phyloP scores from a whole-genome alignment of 352 stramenopile species.

The Plasmopara halstedii region DNA sequence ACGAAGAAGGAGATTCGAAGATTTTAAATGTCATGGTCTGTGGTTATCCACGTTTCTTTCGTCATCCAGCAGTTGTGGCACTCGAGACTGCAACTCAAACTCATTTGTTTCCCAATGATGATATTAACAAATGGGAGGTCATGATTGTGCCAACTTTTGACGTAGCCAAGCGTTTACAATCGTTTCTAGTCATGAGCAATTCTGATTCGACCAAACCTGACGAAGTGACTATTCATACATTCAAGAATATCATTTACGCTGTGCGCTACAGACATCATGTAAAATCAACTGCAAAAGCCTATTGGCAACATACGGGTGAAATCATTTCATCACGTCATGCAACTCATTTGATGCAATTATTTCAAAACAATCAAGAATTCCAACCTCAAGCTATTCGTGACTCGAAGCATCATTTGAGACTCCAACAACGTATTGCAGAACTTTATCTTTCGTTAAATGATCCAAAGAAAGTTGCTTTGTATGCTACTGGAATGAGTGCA shows the following conservation, averaged over 20 bases:
- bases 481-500: slow-evolving; percentile 80
- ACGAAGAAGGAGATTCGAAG: slow-evolving; percentile 77
- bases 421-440: slow-evolving; percentile 45
- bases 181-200: slow-evolving; percentile 57
- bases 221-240: slow-evolving; percentile 27
- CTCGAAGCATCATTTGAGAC: slow-evolving; percentile 16
- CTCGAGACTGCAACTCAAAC: slow-evolving; percentile 35
- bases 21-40: slow-evolving; percentile 69
- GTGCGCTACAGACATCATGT: slow-evolving; percentile 70
- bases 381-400: background rate
- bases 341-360: slow-evolving; percentile 37
- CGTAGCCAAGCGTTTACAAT: slow-evolving; percentile 47
- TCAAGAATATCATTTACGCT: slow-evolving; percentile 46
- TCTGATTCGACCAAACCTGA: slow-evolving; percentile 11
- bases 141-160: slow-evolving; percentile 43
- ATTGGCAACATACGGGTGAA: slow-evolving; percentile 93
- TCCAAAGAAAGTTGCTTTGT: slow-evolving; percentile 46
- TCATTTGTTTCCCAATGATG: slow-evolving; percentile 16
- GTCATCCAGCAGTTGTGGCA: slow-evolving; percentile 75
- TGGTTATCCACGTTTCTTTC: slow-evolving; percentile 92
- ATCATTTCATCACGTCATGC: slow-evolving; percentile 86
- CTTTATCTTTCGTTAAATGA: slow-evolving; percentile 34
- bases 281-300: slow-evolving; percentile 56
- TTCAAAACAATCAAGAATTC: slow-evolving; percentile 20
- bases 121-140: slow-evolving; percentile 24